Evolutionary conservation across 2,329 filamentous ascomycete species (phyloP).

Genomic region (Hansfordia pulvinata): DNA sequence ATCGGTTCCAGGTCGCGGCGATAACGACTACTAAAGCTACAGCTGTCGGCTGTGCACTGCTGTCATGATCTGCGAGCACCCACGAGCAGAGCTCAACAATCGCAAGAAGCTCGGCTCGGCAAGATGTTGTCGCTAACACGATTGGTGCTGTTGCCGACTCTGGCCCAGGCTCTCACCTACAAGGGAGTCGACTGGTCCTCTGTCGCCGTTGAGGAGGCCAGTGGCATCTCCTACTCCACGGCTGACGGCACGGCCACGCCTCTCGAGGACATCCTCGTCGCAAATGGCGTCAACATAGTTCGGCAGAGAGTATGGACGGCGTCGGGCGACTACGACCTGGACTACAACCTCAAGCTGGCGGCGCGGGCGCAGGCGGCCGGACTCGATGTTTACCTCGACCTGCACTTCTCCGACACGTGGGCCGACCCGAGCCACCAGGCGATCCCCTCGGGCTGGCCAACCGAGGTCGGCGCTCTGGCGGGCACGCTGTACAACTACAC

Average conservation of each 20-base stretch:
- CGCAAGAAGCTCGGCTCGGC: too few relatives aligned
- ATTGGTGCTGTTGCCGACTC: too few relatives aligned
- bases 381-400: constrained; percentile 44
- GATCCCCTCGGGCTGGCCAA: constrained; percentile 51
- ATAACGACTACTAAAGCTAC: too few relatives aligned
- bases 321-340: constrained; percentile 51
- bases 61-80: too few relatives aligned
- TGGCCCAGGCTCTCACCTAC: constrained; percentile 47
- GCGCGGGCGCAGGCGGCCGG: constrained; percentile 50
- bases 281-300: constrained; percentile 53
- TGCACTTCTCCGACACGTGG: constrained; percentile 60
- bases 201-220: constrained; percentile 44
- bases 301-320: constrained; percentile 60
- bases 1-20: too few relatives aligned
- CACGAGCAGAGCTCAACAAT: too few relatives aligned
- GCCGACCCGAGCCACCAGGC: constrained; percentile 52
- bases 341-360: constrained; percentile 57
- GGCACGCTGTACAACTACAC: constrained; percentile 60
- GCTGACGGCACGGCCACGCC: constrained; percentile 34
- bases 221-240: constrained; percentile 47
- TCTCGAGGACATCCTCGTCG: constrained; percentile 48
- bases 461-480: constrained; percentile 40
- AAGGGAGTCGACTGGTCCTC: constrained; percentile 62
- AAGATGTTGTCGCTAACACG: too few relatives aligned
- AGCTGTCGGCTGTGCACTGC: too few relatives aligned